These are phyloP conservation scores for Ceratocystis eucalypticola DNA, from an alignment of 2,329 filamentous ascomycete genomes.

Conservation along the genomic window DNA sequence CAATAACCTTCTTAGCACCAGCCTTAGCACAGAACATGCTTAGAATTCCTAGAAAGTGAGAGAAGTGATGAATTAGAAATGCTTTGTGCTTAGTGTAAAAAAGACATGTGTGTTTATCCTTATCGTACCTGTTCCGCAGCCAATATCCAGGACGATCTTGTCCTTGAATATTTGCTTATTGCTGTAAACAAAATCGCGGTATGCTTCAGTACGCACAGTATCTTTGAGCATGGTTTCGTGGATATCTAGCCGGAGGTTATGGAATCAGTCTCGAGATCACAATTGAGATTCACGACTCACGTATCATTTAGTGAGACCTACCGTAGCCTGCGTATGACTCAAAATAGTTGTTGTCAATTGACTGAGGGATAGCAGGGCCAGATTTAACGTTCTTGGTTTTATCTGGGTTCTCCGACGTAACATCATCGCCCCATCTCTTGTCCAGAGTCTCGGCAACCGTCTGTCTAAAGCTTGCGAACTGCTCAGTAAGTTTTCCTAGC, in stretches of 20 bases:
- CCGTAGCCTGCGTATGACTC: constrained; percentile 51
- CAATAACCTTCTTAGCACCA: constrained; percentile 72
- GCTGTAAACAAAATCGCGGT: constrained; percentile 87
- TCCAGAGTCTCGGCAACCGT: constrained; percentile 55
- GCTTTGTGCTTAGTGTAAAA: not conserved
- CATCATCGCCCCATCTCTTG: constrained; percentile 46
- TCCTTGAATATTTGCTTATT: constrained; percentile 78
- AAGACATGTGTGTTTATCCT: not conserved
- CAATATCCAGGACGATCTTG: constrained; percentile 82
- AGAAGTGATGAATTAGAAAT: not conserved
- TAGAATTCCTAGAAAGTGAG: constrained; percentile 49
- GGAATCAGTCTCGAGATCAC: not conserved
- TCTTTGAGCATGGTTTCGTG: constrained; percentile 96
- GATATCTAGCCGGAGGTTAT: constrained; percentile 47
- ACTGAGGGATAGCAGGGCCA: constrained; percentile 23
- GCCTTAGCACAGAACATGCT: constrained; percentile 92
- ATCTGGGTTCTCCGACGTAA: constrained; percentile 27
- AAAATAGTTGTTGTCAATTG: constrained; percentile 37
- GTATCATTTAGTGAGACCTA: constrained; percentile 26
- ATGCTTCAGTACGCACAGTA: constrained; percentile 72
- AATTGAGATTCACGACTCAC: not conserved
- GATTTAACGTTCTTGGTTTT: constrained; percentile 23
- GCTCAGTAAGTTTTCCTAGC: constrained; percentile 45
- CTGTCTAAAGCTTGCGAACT: constrained; percentile 52
- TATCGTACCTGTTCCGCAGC: constrained; percentile 53